Evolutionary conservation across 225 moss, liverwort and hornwort genomes (phyloP), one percentile per base, ranked within the genome.

Genomic region (Antitrichia curtipendula): DNA sequence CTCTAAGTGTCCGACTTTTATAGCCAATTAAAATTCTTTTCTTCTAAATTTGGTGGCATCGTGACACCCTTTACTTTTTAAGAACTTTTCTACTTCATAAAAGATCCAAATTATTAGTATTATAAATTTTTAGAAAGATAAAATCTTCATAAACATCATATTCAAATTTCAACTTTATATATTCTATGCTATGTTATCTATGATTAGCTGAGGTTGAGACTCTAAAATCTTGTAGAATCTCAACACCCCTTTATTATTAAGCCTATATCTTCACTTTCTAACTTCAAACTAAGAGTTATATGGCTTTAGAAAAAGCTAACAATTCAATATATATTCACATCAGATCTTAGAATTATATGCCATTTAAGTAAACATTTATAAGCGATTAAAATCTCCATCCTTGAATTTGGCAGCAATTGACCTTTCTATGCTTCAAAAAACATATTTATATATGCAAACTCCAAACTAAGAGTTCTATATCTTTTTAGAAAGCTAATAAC

Each of bases 371-470:
- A 65, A 10, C 19, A 10, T 19, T 36, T 18, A 10, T 65, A 19
- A 36, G 19, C 1, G 2, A 36, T 36, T 3, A 34, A 65, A 65
- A 65, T 61, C 29, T 29, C 1, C 0, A 2, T 15, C 29, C 8
- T 61, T 29, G 29, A 29, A 29, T 61, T 61, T 7, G 7, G 21
- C 0, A 1, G 6, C 36, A 66, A 21, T n/a, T n/a, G 12, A 1
- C 7, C 21, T 0, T n/a, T 7, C 9, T 3, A 12, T 38, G 7
- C 13, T 38, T 4, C 38, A 38, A 38, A 2, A 68, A 38, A 20
- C 0, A 22, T 22, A 13, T 1, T 38, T 68, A 22, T 13, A 20
- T 0, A 38, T 7, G 2, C 7, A 7, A 23, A 22, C 0, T n/a
- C 3, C 66, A 66, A 66, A 20, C 12, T 66, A 66, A 22, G 12